phyloP scores from a whole-genome alignment of 1,284 basidiomycete genomes.

The Cryptococcus jaspeensis region DNA sequence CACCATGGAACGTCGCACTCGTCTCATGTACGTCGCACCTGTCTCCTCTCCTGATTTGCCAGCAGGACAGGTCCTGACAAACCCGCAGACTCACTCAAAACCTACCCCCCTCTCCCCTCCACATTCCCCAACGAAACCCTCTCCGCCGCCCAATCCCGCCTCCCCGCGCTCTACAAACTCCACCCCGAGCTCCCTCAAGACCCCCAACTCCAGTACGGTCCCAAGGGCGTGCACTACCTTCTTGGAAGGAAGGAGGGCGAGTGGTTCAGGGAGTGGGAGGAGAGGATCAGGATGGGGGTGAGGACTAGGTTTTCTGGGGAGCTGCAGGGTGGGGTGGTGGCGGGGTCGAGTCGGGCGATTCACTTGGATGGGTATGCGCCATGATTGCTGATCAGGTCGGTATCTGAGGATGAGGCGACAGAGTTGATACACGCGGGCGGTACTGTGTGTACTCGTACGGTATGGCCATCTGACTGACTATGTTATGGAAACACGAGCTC shows the following conservation, averaged over 20 bases:
- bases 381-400: too few species aligned
- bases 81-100: conserved; percentile 34
- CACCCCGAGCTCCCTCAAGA: conserved; percentile 38
- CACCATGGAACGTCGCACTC: conserved; percentile 27
- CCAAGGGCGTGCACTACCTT: conserved; percentile 48
- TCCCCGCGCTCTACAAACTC: conserved; percentile 36
- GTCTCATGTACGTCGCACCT: conserved; percentile 22
- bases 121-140: conserved; percentile 38
- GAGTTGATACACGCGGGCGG: too few species aligned
- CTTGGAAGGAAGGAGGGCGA: conserved; percentile 66
- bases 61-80: too few species aligned
- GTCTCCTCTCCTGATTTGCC: neutral
- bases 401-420: too few species aligned
- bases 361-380: conserved; percentile 26
- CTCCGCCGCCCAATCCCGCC: conserved; percentile 28
- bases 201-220: conserved; percentile 31
- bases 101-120: conserved; percentile 39
- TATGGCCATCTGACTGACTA: too few species aligned
- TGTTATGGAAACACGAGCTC: too few species aligned
- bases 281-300: conserved; percentile 61
- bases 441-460: too few species aligned
- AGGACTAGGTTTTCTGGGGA: conserved; percentile 42
- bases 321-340: conserved; percentile 20
- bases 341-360: conserved; percentile 4
- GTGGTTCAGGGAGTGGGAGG: conserved; percentile 75